phyloP scores from a whole-genome alignment of 2,329 filamentous ascomycete species.

The Arthrobotrys sinensis region DNA sequence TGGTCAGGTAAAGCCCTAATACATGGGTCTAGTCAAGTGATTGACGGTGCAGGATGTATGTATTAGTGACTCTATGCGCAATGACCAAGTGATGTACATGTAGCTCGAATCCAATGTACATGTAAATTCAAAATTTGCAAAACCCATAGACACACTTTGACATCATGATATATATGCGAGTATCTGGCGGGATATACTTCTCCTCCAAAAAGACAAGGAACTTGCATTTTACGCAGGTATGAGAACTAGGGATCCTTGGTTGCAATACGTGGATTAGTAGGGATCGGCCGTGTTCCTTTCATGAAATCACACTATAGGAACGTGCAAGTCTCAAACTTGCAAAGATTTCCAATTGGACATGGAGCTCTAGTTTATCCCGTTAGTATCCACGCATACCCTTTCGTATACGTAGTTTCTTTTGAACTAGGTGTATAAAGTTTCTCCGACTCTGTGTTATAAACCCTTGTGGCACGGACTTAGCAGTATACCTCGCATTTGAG shows the following conservation, averaged over 20 bases:
- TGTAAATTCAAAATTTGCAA: neutral
- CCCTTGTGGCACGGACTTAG: conserved; percentile 19
- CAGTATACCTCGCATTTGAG: conserved; percentile 21
- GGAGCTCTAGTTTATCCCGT: neutral
- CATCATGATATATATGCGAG: neutral
- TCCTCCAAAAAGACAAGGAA: neutral
- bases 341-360: neutral
- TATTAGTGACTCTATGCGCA: conserved; percentile 10
- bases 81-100: neutral
- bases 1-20: conserved; percentile 17
- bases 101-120: neutral
- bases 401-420: neutral
- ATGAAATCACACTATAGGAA: conserved; percentile 5
- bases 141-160: neutral
- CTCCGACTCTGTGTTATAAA: conserved; percentile 22
- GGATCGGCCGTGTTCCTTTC: neutral
- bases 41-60: conserved; percentile 6
- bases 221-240: neutral
- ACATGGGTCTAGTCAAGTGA: conserved; percentile 11
- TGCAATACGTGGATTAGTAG: neutral
- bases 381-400: conserved; percentile 13
- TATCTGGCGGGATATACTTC: neutral
- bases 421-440: neutral
- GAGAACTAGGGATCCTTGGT: conserved; percentile 12
- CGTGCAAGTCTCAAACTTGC: neutral